These are phyloP conservation scores for Neurospora pannonica DNA, from an alignment of 495 filamentous ascomycete genomes.

Conservation along the genomic window DNA sequence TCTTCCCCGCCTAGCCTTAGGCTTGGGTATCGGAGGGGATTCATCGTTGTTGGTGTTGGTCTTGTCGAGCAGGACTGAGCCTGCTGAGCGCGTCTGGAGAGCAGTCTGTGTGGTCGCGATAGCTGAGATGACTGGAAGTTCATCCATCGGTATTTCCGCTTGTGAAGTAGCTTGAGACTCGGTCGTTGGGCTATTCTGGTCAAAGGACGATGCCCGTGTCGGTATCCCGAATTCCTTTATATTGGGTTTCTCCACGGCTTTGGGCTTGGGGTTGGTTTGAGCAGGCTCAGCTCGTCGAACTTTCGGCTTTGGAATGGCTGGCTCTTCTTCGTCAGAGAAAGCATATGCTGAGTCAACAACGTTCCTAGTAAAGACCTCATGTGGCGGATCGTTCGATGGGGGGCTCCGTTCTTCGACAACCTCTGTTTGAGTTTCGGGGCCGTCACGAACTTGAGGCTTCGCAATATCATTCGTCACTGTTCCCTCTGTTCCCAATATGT, in stretches of 20 bases:
- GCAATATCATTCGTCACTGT: background rate
- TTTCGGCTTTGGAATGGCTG: slow-evolving; percentile 9
- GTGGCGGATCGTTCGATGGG: background rate
- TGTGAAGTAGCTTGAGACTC: background rate
- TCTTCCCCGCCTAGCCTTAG: background rate
- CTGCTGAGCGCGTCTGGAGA: background rate
- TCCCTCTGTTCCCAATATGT: background rate
- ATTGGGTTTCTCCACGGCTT: background rate
- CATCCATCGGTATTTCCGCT: background rate
- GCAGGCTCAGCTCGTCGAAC: background rate
- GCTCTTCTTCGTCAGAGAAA: slow-evolving; percentile 35
- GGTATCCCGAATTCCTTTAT: background rate
- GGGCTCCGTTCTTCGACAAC: background rate
- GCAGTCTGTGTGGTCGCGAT: background rate
- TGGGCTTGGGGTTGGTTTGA: background rate
- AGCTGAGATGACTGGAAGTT: background rate
- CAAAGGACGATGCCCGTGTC: background rate
- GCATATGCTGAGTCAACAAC: slow-evolving; percentile 24
- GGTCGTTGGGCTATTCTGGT: background rate
- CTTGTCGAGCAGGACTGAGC: background rate
- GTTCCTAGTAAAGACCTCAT: slow-evolving; percentile 22
- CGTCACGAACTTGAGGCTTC: background rate
- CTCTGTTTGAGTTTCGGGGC: background rate
- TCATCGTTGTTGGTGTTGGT: background rate
- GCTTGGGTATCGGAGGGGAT: slow-evolving; percentile 15